Conservation (phyloP, 345 rosid species). For the Aurinia saxatilis region DNA sequence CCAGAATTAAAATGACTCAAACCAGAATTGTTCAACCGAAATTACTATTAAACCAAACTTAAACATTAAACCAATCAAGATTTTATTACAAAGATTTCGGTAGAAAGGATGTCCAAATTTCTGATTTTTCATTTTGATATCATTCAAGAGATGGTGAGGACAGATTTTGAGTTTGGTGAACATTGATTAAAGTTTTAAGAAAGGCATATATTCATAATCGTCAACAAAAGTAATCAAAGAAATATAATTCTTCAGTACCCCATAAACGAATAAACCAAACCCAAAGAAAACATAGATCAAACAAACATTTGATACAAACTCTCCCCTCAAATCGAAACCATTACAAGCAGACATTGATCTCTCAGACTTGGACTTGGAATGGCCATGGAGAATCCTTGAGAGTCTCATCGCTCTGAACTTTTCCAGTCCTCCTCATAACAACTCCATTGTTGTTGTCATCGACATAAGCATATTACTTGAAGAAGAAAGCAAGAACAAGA, state of each 20-base stretch:
- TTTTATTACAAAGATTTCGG: too few species aligned
- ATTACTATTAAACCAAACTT: too few species aligned
- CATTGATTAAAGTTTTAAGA: not conserved
- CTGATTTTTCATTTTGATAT: too few species aligned
- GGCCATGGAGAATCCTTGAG: slow-evolving; percentile 85
- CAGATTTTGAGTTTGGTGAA: not conserved
- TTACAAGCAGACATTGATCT: slow-evolving; percentile 22
- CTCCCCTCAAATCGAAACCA: not conserved
- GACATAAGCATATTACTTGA: slow-evolving; percentile 61
- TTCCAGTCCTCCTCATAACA: slow-evolving; percentile 45
- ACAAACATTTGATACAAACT: slow-evolving; percentile 8
- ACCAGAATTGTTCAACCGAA: too few species aligned
- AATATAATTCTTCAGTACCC: not conserved
- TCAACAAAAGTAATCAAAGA: not conserved
- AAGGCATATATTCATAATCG: not conserved
- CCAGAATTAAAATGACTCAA: too few species aligned
- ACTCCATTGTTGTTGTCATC: slow-evolving; percentile 32
- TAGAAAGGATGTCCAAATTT: too few species aligned
- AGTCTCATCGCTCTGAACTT: slow-evolving; percentile 71
- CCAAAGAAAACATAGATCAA: slow-evolving; percentile 9
- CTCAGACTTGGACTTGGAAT: slow-evolving; percentile 39
- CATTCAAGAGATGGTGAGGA: too few species aligned
- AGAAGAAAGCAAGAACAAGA: slow-evolving; percentile 85
- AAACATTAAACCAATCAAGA: too few species aligned
- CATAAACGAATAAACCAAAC: too few species aligned